Evolutionary conservation across 2,329 filamentous ascomycete species (phyloP).

Genomic region (Neospermospora avenae): DNA sequence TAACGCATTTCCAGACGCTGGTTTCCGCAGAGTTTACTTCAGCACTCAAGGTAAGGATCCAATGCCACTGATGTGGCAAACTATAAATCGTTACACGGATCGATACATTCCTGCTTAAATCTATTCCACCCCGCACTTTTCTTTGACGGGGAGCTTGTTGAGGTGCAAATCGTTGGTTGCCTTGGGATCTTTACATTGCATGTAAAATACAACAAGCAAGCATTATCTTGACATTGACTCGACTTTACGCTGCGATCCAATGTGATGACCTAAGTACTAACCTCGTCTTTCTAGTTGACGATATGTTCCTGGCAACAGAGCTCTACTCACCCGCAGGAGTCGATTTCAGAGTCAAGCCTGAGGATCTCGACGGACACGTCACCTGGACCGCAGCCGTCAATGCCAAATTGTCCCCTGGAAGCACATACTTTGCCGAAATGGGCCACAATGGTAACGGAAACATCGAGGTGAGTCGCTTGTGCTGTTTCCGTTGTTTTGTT

Average conservation of each 20-base stretch:
- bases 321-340: constrained; percentile 2
- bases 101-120: background rate
- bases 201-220: constrained; percentile 12
- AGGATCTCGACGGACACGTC: constrained; percentile 45
- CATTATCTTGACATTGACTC: too few species aligned
- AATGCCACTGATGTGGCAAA: constrained; percentile 3
- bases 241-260: too few species aligned
- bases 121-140: background rate
- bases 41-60: constrained; percentile 22
- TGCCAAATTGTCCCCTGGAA: constrained; percentile 48
- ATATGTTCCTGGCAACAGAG: constrained; percentile 50
- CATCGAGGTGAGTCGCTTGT: constrained; percentile 36
- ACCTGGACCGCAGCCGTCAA: constrained; percentile 43
- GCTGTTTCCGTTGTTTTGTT: background rate
- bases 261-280: background rate
- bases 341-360: constrained; percentile 23
- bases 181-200: background rate
- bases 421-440: constrained; percentile 49
- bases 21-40: constrained; percentile 26
- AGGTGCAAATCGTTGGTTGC: background rate
- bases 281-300: constrained; percentile 44
- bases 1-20: constrained; percentile 18
- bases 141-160: background rate
- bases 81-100: background rate
- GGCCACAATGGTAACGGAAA: constrained; percentile 54